These are phyloP conservation scores for Phytophthora fragariae DNA, from an alignment of 352 stramenopile genomes.

Conservation along the genomic window DNA sequence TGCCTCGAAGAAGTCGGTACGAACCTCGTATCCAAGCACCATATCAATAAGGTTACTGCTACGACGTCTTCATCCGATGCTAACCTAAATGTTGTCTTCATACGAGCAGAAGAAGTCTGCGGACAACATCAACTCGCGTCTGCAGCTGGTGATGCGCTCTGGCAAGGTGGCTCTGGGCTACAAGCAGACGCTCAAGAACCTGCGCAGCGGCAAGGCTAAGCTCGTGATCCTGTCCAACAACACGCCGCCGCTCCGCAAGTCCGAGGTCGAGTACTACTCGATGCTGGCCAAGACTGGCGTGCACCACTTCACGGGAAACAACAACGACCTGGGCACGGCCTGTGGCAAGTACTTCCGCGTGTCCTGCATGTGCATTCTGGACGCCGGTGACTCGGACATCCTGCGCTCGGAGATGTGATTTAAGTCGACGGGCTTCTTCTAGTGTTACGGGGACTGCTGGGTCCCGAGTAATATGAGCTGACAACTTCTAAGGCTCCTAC, in stretches of 20 bases:
- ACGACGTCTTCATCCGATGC: neutral
- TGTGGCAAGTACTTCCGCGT: conserved; percentile 99
- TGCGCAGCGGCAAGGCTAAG: conserved; percentile 97
- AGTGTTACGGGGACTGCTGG: conserved; percentile 1
- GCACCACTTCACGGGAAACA: conserved; percentile 87
- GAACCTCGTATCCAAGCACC: too few relatives aligned
- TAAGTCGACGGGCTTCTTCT: neutral
- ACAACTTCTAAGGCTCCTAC: neutral
- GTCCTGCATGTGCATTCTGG: conserved; percentile 96
- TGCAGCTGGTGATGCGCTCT: conserved; percentile 99
- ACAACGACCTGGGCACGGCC: conserved; percentile 95
- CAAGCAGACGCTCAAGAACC: conserved; percentile 98
- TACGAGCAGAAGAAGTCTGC: conserved; percentile 96
- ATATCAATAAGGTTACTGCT: too few relatives aligned
- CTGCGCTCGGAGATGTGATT: conserved; percentile 61
- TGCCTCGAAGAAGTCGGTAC: conserved; percentile 92
- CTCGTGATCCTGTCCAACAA: conserved; percentile 98
- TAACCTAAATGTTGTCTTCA: conserved; percentile 1
- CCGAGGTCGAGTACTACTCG: conserved; percentile 99
- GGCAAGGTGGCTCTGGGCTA: conserved; percentile 99
- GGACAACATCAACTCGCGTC: conserved; percentile 99
- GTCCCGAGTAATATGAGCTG: conserved; percentile 11
- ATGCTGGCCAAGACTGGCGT: conserved; percentile 99
- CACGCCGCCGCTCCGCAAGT: conserved; percentile 98
- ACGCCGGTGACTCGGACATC: conserved; percentile 99